Percentiles rank a stretch among this genome's conserved stretches.
phyloP scores from a whole-genome alignment of 1,284 basidiomycete species.

The Xerocomus minutiporus region DNA sequence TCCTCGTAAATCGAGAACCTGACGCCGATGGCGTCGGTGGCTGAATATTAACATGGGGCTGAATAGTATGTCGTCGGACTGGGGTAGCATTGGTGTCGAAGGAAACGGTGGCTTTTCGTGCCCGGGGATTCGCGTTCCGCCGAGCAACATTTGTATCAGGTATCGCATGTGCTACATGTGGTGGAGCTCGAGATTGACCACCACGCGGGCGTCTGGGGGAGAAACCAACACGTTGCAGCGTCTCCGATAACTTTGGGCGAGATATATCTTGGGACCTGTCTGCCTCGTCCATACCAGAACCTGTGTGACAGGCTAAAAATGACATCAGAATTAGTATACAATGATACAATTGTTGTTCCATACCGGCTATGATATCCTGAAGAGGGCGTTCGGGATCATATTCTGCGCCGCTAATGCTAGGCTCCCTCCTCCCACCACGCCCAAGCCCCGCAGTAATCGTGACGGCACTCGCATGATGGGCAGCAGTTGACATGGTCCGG shows the following conservation, averaged over 20 bases:
- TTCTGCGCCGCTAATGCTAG: slow-evolving; percentile 70
- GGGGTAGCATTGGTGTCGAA: slow-evolving; percentile 30
- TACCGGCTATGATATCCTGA: slow-evolving; percentile 64
- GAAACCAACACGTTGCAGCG: slow-evolving; percentile 59
- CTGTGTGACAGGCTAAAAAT: slow-evolving; percentile 16
- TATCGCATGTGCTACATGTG: slow-evolving; percentile 12
- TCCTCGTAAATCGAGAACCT: slow-evolving; percentile 52
- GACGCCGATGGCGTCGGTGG: slow-evolving; percentile 5
- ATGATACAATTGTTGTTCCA: slow-evolving; percentile 43
- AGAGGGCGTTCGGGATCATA: slow-evolving; percentile 84
- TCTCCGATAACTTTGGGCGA: slow-evolving; percentile 62
- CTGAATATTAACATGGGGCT: neutral
- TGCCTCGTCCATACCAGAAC: slow-evolving; percentile 17
- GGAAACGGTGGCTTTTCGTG: slow-evolving; percentile 33
- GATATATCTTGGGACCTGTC: slow-evolving; percentile 31
- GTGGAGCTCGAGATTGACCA: slow-evolving; percentile 33
- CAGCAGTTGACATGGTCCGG: slow-evolving; percentile 73
- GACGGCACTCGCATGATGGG: slow-evolving; percentile 81
- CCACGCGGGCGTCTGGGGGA: slow-evolving; percentile 67
- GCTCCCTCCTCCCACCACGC: slow-evolving; percentile 45
- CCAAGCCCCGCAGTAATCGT: slow-evolving; percentile 79
- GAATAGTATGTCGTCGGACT: neutral
- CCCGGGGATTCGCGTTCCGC: slow-evolving; percentile 35
- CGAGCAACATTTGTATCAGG: slow-evolving; percentile 17
- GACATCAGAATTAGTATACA: neutral